These are phyloP conservation scores for Xylaria sp. DNA, from an alignment of 2,329 filamentous ascomycete genomes.

Conservation along the genomic window DNA sequence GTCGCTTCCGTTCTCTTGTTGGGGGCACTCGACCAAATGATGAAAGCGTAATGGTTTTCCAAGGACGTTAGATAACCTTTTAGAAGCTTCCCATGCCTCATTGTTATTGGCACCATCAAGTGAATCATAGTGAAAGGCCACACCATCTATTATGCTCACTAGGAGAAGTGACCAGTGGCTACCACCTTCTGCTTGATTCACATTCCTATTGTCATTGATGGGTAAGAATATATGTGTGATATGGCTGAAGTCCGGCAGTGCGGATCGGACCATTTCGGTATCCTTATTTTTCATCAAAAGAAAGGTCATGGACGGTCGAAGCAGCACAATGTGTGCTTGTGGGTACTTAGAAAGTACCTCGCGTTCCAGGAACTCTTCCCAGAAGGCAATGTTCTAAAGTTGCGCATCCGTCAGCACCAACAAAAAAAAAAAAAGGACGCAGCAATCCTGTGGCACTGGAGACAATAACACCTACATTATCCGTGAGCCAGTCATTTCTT, in stretches of 20 bases:
- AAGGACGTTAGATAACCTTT: conserved; percentile 76
- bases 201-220: conserved; percentile 87
- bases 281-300: conserved; percentile 81
- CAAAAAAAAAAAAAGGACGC: conserved; percentile 7
- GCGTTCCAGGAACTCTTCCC: conserved; percentile 95
- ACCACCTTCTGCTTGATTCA: conserved; percentile 83
- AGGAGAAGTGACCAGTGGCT: conserved; percentile 95
- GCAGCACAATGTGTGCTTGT: conserved; percentile 85
- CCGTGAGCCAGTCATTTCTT: conserved; percentile 94
- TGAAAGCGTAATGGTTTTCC: conserved; percentile 76
- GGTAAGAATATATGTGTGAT: conserved; percentile 96
- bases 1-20: conserved; percentile 92
- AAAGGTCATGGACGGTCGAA: conserved; percentile 92
- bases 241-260: conserved; percentile 80
- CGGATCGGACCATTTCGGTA: conserved; percentile 66
- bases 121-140: conserved; percentile 97
- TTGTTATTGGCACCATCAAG: conserved; percentile 78
- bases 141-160: conserved; percentile 85
- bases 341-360: conserved; percentile 85
- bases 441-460: neutral
- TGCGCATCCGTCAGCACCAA: conserved; percentile 43
- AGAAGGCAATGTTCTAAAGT: conserved; percentile 90
- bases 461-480: conserved; percentile 74
- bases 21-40: conserved; percentile 84
- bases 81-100: conserved; percentile 75